Base-by-base conservation (phyloP, 2,329 filamentous ascomycete species). In the Beauveria asiatica region DNA sequence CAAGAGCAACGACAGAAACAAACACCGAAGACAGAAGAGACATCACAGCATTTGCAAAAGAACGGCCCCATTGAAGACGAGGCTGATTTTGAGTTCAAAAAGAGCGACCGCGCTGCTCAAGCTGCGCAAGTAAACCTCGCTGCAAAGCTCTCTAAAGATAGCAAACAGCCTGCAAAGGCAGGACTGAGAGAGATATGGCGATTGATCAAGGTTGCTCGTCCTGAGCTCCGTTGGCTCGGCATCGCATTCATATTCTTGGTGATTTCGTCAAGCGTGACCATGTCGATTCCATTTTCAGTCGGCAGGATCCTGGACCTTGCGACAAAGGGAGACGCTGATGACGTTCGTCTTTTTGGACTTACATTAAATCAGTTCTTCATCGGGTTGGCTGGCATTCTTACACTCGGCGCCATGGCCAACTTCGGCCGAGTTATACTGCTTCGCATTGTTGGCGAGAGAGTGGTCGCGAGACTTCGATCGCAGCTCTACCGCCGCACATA, bases 201-300 rank as follows among this genome's bases (percentile, higher is more conserved):
- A 56, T 77, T 99, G 67, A 81, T 99, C 72, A 91, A 87, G 74
- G 94, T 99, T 70, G 94, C 94, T 13, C 82, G 84, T 59, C 93
- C 93, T 3, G 94, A 99, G 76, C 76, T 89, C 33, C 87, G 81
- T 70, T 88, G 89, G 73, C 84, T 99, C 17, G 81, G 79, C 7
- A 74, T 89, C 64, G 95, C 95, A 3, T 93, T 97, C 71, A 72
- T 88, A 59, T 89, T 96, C 70, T 80, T 99, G 55, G 80, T 99
- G 61, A 81, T 97, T 63, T 97, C 93, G 17, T 97, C 93, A 4
- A 83, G 86, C 56, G 92, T 99, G 66, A 96, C 92, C 61, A 96
- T 99, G 89, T 92, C 91, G 2, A 90, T 99, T 62, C 94, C 94
- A 1, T 96, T 97, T 71, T 96, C 92, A 0, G 96, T 99, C 65